These are phyloP conservation scores for Mollisia scopiformis DNA, from an alignment of 2,329 filamentous ascomycete genomes.

Conservation along the genomic window DNA sequence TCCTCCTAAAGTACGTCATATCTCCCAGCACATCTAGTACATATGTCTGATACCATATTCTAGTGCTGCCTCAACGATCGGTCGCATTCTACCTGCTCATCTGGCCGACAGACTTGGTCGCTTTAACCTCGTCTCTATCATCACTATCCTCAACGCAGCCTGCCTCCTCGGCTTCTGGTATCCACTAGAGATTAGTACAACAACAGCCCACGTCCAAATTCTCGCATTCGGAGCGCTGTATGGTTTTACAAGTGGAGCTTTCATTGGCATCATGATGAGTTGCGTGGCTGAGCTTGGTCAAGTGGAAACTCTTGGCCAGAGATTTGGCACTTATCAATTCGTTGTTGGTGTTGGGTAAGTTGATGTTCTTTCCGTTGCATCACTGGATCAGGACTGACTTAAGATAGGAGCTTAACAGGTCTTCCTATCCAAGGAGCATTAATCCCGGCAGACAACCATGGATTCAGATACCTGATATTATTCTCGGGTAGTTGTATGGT, in stretches of 20 bases:
- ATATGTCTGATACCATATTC: too few relatives aligned
- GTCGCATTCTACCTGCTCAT: conserved; percentile 54
- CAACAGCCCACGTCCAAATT: conserved; percentile 48
- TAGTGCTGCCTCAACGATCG: conserved; percentile 48
- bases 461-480: conserved; percentile 51
- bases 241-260: conserved; percentile 68
- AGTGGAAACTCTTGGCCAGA: conserved; percentile 37
- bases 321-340: conserved; percentile 36
- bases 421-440: conserved; percentile 67
- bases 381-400: conserved; percentile 50
- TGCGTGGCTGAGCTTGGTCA: conserved; percentile 59
- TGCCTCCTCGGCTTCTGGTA: conserved; percentile 56
- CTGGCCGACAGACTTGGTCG: conserved; percentile 54
- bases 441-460: conserved; percentile 51
- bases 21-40: too few relatives aligned
- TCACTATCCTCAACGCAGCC: conserved; percentile 45
- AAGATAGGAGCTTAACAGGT: conserved; percentile 60
- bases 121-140: conserved; percentile 53
- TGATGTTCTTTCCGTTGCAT: conserved; percentile 34
- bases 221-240: conserved; percentile 67
- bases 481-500: conserved; percentile 60
- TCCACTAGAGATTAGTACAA: conserved; percentile 51
- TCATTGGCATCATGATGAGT: conserved; percentile 63
- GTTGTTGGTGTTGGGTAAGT: conserved; percentile 60
- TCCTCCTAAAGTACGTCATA: conserved; percentile 36